Conservation (phyloP, 2,329 filamentous ascomycete genomes). For the Cladosporium phlei region DNA sequence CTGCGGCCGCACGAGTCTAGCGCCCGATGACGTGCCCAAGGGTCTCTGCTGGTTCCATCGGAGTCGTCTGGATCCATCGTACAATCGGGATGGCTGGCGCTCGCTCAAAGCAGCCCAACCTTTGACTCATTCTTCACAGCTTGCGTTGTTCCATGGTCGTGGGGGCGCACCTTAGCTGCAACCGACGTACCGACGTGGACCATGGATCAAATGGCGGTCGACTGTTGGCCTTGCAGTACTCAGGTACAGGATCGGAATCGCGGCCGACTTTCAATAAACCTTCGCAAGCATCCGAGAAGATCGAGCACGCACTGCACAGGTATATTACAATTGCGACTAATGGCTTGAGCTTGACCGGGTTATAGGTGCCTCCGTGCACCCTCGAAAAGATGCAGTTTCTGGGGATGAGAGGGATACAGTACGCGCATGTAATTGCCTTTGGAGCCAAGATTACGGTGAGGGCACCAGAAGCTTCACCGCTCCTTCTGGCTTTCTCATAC, state of each 20-base stretch:
- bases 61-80: constrained; percentile 11
- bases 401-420: too few relatives aligned
- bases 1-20: constrained; percentile 13
- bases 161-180: too few relatives aligned
- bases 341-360: neutral
- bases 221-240: neutral
- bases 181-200: too few relatives aligned
- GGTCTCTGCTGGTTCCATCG: constrained; percentile 13
- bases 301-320: neutral
- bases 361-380: too few relatives aligned
- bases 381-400: too few relatives aligned
- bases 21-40: constrained; percentile 14
- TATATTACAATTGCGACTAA: constrained; percentile 4
- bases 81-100: constrained; percentile 12
- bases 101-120: constrained; percentile 5
- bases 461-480: constrained; percentile 13
- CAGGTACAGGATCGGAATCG: neutral
- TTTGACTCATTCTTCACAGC: constrained; percentile 11
- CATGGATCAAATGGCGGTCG: constrained; percentile 5
- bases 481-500: constrained; percentile 12
- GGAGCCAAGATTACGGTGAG: constrained; percentile 9
- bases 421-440: too few relatives aligned
- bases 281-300: neutral
- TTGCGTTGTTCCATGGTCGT: neutral
- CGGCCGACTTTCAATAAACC: neutral